Percentiles rank a stretch among this genome's conserved stretches.
phyloP scores from a whole-genome alignment of 495 filamentous ascomycete genomes.

The Xylaria curta region DNA sequence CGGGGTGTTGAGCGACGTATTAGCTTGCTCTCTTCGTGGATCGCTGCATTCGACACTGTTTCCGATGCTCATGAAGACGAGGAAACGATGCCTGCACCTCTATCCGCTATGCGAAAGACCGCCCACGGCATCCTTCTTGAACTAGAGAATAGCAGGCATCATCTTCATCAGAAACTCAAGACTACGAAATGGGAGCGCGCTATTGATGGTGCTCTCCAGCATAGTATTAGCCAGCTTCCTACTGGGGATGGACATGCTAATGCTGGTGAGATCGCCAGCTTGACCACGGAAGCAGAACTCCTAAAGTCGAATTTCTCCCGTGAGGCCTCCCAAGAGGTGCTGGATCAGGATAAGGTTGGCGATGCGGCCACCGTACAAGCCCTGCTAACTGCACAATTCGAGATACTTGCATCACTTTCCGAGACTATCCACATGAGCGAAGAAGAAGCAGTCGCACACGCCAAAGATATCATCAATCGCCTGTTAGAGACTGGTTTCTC shows the following conservation, averaged over 20 bases:
- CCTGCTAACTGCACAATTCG: conserved; percentile 87
- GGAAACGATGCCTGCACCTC: conserved; percentile 65
- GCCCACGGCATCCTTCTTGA: conserved; percentile 88
- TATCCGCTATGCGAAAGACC: conserved; percentile 81
- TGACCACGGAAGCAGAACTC: conserved; percentile 83
- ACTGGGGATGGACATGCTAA: conserved; percentile 74
- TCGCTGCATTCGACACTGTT: conserved; percentile 87
- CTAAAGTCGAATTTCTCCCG: conserved; percentile 83
- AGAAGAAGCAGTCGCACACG: conserved; percentile 79
- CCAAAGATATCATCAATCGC: conserved; percentile 77
- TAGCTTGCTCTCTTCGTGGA: conserved; percentile 83
- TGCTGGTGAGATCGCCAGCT: conserved; percentile 69
- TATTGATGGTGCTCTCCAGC: conserved; percentile 85
- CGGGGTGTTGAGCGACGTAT: conserved; percentile 86
- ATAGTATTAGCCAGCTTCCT: conserved; percentile 78
- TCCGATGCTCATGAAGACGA: conserved; percentile 74
- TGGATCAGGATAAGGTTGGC: conserved; percentile 82
- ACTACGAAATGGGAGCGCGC: conserved; percentile 85
- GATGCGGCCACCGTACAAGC: conserved; percentile 80
- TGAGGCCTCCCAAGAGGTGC: conserved; percentile 76
- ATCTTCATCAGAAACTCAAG: conserved; percentile 81
- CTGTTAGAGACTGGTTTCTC: conserved; percentile 77
- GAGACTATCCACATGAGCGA: conserved; percentile 82
- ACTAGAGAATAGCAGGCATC: conserved; percentile 85
- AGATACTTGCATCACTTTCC: conserved; percentile 80